phyloP scores from a whole-genome alignment of 148 eudicot species.

The Fallopia convolvulus region DNA sequence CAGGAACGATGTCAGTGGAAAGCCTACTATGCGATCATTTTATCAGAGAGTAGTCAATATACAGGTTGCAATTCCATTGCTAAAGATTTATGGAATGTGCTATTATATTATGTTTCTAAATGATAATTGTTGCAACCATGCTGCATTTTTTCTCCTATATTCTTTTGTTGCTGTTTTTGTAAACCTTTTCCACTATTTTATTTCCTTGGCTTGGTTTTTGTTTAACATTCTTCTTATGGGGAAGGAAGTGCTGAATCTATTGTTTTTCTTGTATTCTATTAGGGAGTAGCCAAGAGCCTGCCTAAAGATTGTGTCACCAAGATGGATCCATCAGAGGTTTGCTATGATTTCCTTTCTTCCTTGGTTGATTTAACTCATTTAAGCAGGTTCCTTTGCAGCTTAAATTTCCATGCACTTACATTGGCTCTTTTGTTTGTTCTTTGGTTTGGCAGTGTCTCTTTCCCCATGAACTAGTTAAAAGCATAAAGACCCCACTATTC shows the following conservation, averaged over 20 bases:
- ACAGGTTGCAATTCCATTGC: slow-evolving; percentile 39
- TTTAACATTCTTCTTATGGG: neutral
- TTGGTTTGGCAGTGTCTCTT: slow-evolving; percentile 63
- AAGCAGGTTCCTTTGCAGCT: neutral
- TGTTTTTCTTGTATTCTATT: slow-evolving; percentile 18
- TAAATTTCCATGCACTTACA: neutral
- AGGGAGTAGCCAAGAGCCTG: slow-evolving; percentile 70
- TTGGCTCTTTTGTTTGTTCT: neutral
- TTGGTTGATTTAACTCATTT: neutral
- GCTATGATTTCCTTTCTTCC: neutral
- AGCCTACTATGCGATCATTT: slow-evolving; percentile 49
- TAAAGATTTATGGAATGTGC: neutral
- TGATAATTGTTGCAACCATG: neutral
- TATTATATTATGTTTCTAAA: neutral
- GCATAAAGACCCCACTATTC: slow-evolving; percentile 74
- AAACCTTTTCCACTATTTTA: neutral
- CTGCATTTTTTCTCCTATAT: slow-evolving; percentile 4
- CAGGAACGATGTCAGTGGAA: slow-evolving; percentile 79
- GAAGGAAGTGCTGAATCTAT: neutral
- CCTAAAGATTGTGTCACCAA: slow-evolving; percentile 59
- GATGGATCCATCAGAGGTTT: slow-evolving; percentile 69
- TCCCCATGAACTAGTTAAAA: slow-evolving; percentile 56
- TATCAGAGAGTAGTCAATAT: slow-evolving; percentile 67
- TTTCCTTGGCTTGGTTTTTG: neutral
- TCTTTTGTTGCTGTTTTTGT: neutral